A percentile compares a stretch with the other conserved stretches of the same genome.
These are phyloP conservation scores for Hypoxylon sp. DNA, from an alignment of 2,329 filamentous ascomycete genomes.

Conservation along the genomic window DNA sequence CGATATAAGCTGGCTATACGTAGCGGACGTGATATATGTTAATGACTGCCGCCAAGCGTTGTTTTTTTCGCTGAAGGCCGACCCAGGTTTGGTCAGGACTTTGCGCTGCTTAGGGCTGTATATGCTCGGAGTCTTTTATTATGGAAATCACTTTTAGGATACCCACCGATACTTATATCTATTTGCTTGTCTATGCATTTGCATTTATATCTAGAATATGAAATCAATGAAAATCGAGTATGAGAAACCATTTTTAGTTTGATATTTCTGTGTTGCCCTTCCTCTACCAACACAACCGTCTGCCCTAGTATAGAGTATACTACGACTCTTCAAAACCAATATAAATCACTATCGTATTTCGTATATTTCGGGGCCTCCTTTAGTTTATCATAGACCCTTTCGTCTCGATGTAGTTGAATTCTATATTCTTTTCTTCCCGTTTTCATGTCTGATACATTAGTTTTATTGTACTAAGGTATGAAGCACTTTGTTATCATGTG, in stretches of 20 bases:
- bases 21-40: conserved; percentile 5
- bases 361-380: too few relatives aligned
- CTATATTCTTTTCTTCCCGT: too few relatives aligned
- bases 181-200: conserved; percentile 27
- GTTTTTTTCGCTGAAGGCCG: conserved; percentile 18
- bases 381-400: too few relatives aligned
- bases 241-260: background rate
- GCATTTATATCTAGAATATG: conserved; percentile 20
- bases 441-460: too few relatives aligned
- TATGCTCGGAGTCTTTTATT: conserved; percentile 34
- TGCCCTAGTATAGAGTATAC: too few relatives aligned
- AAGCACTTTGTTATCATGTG: too few relatives aligned
- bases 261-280: background rate
- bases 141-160: conserved; percentile 38
- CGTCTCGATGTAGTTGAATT: too few relatives aligned
- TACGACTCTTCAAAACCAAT: too few relatives aligned
- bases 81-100: conserved; percentile 33
- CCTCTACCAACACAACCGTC: too few relatives aligned
- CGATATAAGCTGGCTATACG: conserved; percentile 6
- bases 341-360: too few relatives aligned
- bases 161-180: conserved; percentile 41
- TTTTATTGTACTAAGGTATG: too few relatives aligned
- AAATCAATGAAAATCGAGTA: conserved; percentile 3
- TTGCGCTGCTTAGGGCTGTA: conserved; percentile 18
- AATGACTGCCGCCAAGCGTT: conserved; percentile 1